Conservation (phyloP, 202 grass and related monocot species). For the Dendrocalamus latiflorus region DNA sequence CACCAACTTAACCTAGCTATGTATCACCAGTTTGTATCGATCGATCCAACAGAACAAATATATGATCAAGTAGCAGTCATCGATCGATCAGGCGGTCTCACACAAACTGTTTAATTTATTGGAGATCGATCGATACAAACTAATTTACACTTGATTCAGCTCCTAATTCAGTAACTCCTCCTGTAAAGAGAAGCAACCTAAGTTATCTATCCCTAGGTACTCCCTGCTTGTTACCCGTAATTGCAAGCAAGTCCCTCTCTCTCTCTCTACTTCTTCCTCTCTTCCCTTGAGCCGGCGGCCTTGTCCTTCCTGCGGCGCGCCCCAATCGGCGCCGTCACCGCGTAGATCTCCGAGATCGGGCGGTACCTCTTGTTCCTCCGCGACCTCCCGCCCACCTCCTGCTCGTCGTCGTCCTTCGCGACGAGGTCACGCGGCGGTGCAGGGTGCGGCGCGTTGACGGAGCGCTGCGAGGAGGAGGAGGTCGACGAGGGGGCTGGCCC, state of each 20-base stretch:
- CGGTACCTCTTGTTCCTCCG: conserved; percentile 46
- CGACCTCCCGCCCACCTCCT: conserved; percentile 42
- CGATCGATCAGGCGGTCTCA: neutral
- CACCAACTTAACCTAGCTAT: too few relatives aligned
- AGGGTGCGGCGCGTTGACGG: conserved; percentile 33
- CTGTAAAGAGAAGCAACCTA: neutral
- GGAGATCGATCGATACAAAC: neutral
- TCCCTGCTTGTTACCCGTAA: conserved; percentile 27
- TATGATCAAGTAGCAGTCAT: neutral
- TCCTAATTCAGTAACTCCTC: neutral
- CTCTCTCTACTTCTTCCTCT: neutral
- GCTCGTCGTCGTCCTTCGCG: neutral
- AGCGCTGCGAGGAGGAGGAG: conserved; percentile 28
- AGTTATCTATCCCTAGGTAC: conserved; percentile 12
- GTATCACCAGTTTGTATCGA: too few relatives aligned
- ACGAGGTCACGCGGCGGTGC: too few relatives aligned
- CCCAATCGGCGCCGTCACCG: conserved; percentile 14
- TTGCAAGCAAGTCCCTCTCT: conserved; percentile 16
- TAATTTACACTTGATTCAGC: neutral
- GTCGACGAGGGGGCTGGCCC: neutral
- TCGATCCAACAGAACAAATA: neutral
- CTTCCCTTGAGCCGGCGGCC: neutral
- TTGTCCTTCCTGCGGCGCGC: conserved; percentile 6
- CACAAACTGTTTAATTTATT: neutral
- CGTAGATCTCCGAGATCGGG: conserved; percentile 50